Base-by-base conservation (phyloP, 108 stramenopile genomes). In the Nitzschia putrida region DNA sequence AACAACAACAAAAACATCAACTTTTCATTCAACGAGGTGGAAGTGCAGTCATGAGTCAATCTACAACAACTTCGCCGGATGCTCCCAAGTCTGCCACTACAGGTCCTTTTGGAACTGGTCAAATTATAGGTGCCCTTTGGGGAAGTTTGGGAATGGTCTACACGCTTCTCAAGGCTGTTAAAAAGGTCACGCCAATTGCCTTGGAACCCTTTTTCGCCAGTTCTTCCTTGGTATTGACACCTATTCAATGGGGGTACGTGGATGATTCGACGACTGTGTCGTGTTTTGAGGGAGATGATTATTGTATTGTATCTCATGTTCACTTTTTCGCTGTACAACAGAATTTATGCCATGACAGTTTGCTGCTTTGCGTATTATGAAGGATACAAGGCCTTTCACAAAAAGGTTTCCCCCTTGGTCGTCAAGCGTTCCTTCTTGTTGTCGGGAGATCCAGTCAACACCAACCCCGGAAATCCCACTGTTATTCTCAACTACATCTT, bases 311-410 rank as follows among this genome's bases (percentile, higher is more conserved):
- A 18, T n/a, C n/a, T n/a, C n/a, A 13, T 45, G 13, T 45, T 12
- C 13, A 45, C 44, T 12, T 45, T n/a, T 20, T 23, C 9, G 21
- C 21, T 24, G 22, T 39, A 1, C 57, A 59, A 49, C 69, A 90
- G 90, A 40, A 73, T 80, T 7, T 91, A 94, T 67, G 68, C 86
- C 26, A 43, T 73, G 24, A 87, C 82, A 37, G 88, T 88, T 49
- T 65, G 87, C 13, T 85, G 81, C 69, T 91, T 94, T 74, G 94
- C 95, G 37, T 97, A 98, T 69, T 93, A 85, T 38, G 97, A 98
- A 79, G 97, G 97, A 39, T 95, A 96, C 86, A 97, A 96, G 78
- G 97, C 91, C 37, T 98, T 98, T 83, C 96, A 98, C 76, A 66
- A 72, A 24, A 98, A 98, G 71, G 96, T 98, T 63, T 86, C 88